Conservation (phyloP, 768 basidiomycete species). For the Dendrothele bispora region DNA sequence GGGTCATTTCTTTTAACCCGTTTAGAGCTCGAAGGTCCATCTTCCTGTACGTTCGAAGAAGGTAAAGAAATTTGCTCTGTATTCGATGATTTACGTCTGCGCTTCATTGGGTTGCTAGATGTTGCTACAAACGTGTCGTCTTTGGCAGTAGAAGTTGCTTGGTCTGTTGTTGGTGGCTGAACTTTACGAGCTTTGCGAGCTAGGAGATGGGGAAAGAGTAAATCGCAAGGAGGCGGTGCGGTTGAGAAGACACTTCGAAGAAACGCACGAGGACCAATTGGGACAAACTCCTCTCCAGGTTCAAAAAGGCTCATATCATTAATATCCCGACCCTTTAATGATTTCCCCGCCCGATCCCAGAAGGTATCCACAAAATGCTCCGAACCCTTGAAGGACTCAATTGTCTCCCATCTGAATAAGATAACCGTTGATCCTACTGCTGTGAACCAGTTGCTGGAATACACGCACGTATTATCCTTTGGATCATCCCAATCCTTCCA, state of each 20-base stretch:
- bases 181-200: not conserved
- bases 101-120: no score
- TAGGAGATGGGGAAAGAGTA: not conserved
- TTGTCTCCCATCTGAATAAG: conserved; percentile 63
- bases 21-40: no score
- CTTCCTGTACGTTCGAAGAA: no score
- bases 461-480: conserved; percentile 58
- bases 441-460: not conserved
- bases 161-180: not conserved
- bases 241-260: conserved; percentile 8
- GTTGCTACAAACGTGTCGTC: no score
- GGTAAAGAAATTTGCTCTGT: no score
- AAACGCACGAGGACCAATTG: conserved; percentile 60
- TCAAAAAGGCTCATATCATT: conserved; percentile 49
- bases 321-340: conserved; percentile 47
- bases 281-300: conserved; percentile 52
- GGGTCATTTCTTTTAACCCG: no score
- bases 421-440: not conserved
- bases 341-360: conserved; percentile 47
- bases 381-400: conserved; percentile 56
- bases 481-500: conserved; percentile 56
- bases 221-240: not conserved
- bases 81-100: no score
- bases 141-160: conserved; percentile 8
- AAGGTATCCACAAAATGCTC: conserved; percentile 55